phyloP scores from a whole-genome alignment of 164 flowering plant species.

The Stephania japonica region DNA sequence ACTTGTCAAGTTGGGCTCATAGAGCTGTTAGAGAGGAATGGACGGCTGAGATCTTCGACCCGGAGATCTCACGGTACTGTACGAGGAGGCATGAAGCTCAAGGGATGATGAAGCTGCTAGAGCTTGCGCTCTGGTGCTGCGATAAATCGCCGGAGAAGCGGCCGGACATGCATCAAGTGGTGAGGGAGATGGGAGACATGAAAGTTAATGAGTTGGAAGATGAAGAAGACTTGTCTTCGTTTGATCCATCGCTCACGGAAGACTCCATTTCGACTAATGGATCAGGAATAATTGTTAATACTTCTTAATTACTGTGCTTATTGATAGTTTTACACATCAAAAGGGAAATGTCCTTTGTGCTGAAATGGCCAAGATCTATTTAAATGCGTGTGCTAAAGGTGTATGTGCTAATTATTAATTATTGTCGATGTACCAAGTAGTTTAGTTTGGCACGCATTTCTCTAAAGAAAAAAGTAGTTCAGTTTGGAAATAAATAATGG shows the following conservation, averaged over 20 bases:
- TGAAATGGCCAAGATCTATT: no score
- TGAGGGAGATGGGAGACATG: constrained; percentile 39
- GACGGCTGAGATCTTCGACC: constrained; percentile 70
- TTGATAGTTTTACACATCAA: no score
- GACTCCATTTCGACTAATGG: constrained; percentile 27
- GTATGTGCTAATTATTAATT: background rate
- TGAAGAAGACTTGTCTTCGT: constrained; percentile 26
- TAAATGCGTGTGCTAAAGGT: background rate
- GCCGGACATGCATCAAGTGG: constrained; percentile 54
- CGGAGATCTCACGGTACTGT: constrained; percentile 26
- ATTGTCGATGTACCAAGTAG: background rate
- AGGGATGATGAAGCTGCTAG: constrained; percentile 50
- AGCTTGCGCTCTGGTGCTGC: constrained; percentile 49
- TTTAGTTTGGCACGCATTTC: background rate
- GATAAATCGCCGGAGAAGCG: constrained; percentile 45
- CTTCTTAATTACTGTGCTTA: no score
- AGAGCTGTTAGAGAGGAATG: constrained; percentile 78
- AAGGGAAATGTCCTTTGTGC: no score
- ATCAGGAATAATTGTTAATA: background rate
- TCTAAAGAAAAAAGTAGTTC: no score
- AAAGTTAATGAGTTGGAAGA: constrained; percentile 23
- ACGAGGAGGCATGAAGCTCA: constrained; percentile 23
- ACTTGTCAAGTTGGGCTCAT: constrained; percentile 55
- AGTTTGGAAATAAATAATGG: no score
- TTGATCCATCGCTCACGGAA: constrained; percentile 34